Evolutionary conservation across 805 yeast genomes (phyloP).

Genomic region (Pichia phayaonensis): DNA sequence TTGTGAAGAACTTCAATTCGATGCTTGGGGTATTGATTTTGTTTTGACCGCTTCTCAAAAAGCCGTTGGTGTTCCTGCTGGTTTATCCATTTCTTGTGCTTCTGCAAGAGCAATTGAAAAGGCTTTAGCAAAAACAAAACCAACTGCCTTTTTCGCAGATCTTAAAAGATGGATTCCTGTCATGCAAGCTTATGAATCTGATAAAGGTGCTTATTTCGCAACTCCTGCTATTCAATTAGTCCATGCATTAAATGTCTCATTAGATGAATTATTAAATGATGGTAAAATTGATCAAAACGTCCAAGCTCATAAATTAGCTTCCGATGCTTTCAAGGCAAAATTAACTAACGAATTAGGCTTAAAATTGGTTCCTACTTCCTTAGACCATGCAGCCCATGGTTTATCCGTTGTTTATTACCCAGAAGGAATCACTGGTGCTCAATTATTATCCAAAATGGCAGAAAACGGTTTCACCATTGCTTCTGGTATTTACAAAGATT

Average conservation of each 20-base stretch:
- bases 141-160: conserved; percentile 58
- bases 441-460: conserved; percentile 50
- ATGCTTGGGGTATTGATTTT: conserved; percentile 83
- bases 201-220: conserved; percentile 81
- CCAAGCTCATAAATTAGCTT: conserved; percentile 51
- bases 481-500: conserved; percentile 81
- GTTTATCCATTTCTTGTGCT: conserved; percentile 70
- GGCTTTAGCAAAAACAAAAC: conserved; percentile 41
- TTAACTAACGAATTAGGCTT: conserved; percentile 50
- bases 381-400: conserved; percentile 73
- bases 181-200: conserved; percentile 78
- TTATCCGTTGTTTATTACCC: conserved; percentile 81
- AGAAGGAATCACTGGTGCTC: conserved; percentile 61
- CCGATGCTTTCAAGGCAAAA: conserved; percentile 56
- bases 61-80: conserved; percentile 93
- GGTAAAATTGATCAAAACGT: conserved; percentile 51
- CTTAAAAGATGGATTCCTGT: conserved; percentile 83
- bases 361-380: conserved; percentile 53
- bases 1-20: conserved; percentile 79
- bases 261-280: conserved; percentile 52
- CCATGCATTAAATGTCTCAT: conserved; percentile 70
- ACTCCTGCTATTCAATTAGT: conserved; percentile 91
- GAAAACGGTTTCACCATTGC: conserved; percentile 71
- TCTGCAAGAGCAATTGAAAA: conserved; percentile 66
- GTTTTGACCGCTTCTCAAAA: conserved; percentile 91